Percentiles rank a stretch among this genome's conserved stretches.
phyloP scores from a whole-genome alignment of 257 asterid genomes.

The Scutellaria baicalensis region DNA sequence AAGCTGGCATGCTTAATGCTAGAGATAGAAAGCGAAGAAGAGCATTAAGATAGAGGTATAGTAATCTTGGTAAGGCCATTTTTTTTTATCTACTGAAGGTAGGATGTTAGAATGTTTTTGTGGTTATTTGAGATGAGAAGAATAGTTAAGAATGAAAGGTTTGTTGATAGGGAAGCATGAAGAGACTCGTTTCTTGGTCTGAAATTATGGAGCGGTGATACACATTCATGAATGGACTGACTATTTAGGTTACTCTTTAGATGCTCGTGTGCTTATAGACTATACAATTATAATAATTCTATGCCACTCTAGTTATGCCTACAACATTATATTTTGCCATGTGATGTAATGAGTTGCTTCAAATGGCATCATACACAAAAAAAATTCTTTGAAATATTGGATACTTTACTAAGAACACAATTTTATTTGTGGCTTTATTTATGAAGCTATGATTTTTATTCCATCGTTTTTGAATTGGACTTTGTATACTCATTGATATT shows the following conservation, averaged over 20 bases:
- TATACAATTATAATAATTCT: too few relatives aligned
- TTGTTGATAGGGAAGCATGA: neutral
- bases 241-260: too few relatives aligned
- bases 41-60: neutral
- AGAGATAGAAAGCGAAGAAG: too few relatives aligned
- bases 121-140: neutral
- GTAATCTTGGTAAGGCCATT: neutral
- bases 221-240: neutral
- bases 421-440: neutral
- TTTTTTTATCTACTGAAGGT: neutral
- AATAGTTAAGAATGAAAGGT: neutral
- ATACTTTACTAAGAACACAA: neutral
- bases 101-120: neutral
- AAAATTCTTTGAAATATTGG: neutral
- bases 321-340: neutral
- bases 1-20: neutral
- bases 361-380: neutral
- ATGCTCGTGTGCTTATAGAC: too few relatives aligned
- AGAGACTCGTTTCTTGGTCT: neutral
- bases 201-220: neutral
- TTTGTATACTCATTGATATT: neutral
- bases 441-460: neutral
- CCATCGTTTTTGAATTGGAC: neutral
- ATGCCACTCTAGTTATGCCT: too few relatives aligned
- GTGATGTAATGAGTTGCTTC: too few relatives aligned